Evolutionary conservation across 345 rosid species (phyloP).

Genomic region (Litchi chinensis): DNA sequence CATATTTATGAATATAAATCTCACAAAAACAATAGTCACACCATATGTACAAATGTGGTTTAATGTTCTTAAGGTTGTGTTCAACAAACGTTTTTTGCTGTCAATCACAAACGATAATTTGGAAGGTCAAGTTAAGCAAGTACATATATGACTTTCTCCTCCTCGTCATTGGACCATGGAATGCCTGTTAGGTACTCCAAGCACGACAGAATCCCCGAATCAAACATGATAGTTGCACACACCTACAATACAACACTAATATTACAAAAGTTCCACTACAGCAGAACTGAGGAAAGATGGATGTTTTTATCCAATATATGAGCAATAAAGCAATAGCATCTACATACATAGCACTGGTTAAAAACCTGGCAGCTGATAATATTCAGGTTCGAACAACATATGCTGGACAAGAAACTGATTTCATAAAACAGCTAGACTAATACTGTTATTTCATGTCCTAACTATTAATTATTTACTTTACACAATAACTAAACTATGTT

Average conservation of each 20-base stretch:
- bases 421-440: background rate
- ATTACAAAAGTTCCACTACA: constrained; percentile 13
- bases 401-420: background rate
- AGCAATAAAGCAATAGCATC: background rate
- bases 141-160: constrained; percentile 59
- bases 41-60: constrained; percentile 16
- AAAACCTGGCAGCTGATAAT: background rate
- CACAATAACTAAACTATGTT: no score
- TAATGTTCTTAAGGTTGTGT: background rate
- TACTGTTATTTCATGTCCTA: background rate
- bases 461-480: background rate
- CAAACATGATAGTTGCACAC: constrained; percentile 75
- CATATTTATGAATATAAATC: background rate
- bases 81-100: background rate
- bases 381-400: background rate
- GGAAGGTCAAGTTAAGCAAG: constrained; percentile 76
- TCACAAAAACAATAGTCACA: constrained; percentile 20
- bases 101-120: constrained; percentile 67
- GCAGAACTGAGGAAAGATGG: background rate
- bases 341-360: background rate
- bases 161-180: constrained; percentile 91
- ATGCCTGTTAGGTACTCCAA: constrained; percentile 85
- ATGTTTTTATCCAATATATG: background rate
- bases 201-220: constrained; percentile 68
- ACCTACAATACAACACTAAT: constrained; percentile 46